Base-by-base conservation (phyloP, 139 green algal species). In the Pycnococcus provasolii region DNA sequence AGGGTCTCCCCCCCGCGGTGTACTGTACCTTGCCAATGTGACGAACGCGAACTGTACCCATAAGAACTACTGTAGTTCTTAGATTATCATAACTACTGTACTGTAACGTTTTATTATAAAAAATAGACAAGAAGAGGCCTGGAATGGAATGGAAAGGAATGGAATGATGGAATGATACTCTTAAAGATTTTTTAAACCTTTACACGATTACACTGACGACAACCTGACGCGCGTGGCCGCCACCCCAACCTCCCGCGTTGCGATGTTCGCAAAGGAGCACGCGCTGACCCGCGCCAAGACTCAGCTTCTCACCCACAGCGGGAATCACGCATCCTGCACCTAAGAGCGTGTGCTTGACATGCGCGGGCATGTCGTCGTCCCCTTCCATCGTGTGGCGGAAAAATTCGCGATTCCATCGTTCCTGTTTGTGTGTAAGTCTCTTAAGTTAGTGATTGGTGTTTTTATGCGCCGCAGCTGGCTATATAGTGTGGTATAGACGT, bases 191-290 rank as follows among this genome's bases (percentile, higher is more conserved):
- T 26, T 26, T 26, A 26, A 26, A 26, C 26, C 26, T 26, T 26
- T 26, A 26, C 26, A 26, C 53, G 13, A 15, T 60, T n/a, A 64
- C 7, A 4, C 48, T 62, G 13, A 45, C n/a, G 42, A 62, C 60
- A 15, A 73, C 37, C 3, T 26, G n/a, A 4, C 66, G 54, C 2
- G 4, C 55, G 4, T 58, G 40, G n/a, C 46, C 46, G 3, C 59
- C 50, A 2, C 60, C 53, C 39, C 43, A 70, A 8, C 71, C 64
- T 3, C 60, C 76, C 9, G 43, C 51, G 60, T 80, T 63, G 26
- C 77, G 45, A 54, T 83, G 77, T 45, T 83, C 77, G 67, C 73
- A 80, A 42, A 84, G 53, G 47, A 61, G 79, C 51, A 84, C 66
- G 50, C 73, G 70, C 65, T 79, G 77, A 46, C 64, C 68, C 8